These are phyloP conservation scores for Candida coquimbonensis DNA, from an alignment of 805 yeast genomes.

Conservation along the genomic window DNA sequence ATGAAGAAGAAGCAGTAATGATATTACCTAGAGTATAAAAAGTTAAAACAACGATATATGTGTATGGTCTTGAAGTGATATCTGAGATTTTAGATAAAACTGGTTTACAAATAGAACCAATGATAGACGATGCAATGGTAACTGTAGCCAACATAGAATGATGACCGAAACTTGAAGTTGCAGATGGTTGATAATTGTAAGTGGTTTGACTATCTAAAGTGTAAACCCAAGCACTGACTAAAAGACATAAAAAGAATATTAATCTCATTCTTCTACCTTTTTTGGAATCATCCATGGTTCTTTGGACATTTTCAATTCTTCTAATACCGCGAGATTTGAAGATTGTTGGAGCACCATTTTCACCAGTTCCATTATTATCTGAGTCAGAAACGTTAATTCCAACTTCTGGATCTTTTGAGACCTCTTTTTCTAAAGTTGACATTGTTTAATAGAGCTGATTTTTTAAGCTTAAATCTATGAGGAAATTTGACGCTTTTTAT, in stretches of 20 bases:
- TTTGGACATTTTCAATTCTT: slow-evolving; percentile 5
- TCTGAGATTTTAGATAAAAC: slow-evolving; percentile 33
- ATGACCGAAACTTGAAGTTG: slow-evolving; percentile 29
- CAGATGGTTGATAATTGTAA: slow-evolving; percentile 27
- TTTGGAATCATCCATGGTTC: slow-evolving; percentile 4
- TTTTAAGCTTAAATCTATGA: no score
- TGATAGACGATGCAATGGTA: slow-evolving; percentile 29
- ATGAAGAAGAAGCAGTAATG: slow-evolving; percentile 28
- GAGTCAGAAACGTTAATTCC: no score
- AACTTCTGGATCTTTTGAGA: no score
- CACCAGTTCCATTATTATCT: no score
- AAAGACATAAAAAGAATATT: neutral
- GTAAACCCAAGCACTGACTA: slow-evolving; percentile 3
- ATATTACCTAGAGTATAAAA: slow-evolving; percentile 29
- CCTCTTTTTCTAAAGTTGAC: no score
- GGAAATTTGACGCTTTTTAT: no score
- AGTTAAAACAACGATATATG: slow-evolving; percentile 24
- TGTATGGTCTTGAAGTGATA: slow-evolving; percentile 29
- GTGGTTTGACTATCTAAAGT: slow-evolving; percentile 27
- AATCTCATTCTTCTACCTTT: slow-evolving; percentile 4
- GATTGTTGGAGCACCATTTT: no score
- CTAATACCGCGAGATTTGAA: slow-evolving; percentile 3
- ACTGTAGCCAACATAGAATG: slow-evolving; percentile 32
- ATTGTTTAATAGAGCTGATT: no score
- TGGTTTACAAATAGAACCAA: slow-evolving; percentile 31